Percentiles rank a stretch among this genome's conserved stretches.
Conservation (phyloP, 352 stramenopile species). For the Achlya hypogyna region DNA sequence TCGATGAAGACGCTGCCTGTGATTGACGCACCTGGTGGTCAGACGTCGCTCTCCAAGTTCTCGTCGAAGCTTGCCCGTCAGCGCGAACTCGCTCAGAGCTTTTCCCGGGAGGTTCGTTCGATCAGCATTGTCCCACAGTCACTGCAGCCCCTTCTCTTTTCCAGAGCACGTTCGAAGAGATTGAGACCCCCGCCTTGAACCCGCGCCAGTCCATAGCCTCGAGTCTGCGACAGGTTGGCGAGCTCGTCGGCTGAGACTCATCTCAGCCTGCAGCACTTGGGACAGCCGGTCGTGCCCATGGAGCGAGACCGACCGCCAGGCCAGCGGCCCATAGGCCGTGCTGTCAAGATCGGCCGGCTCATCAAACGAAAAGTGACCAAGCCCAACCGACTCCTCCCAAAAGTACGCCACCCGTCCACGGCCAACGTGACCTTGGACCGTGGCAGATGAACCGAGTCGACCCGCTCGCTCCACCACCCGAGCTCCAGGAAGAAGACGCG, state of each 20-base stretch:
- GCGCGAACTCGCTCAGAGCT: constrained; percentile 1
- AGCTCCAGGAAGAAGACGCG: constrained; percentile 49
- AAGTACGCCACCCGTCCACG: constrained; percentile 45
- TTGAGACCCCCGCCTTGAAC: too few relatives aligned
- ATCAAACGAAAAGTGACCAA: constrained; percentile 54
- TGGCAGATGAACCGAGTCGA: constrained; percentile 27
- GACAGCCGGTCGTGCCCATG: constrained; percentile 4
- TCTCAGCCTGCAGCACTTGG: not conserved
- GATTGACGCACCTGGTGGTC: constrained; percentile 8
- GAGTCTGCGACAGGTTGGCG: not conserved
- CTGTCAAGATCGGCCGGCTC: constrained; percentile 17
- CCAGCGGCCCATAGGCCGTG: constrained; percentile 4
- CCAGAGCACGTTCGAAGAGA: not conserved
- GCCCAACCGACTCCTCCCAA: constrained; percentile 48
- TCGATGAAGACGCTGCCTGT: constrained; percentile 19
- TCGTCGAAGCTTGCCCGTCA: constrained; percentile 15
- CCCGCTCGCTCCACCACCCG: constrained; percentile 37
- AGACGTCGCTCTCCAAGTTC: constrained; percentile 13
- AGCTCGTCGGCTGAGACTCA: not conserved
- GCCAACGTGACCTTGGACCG: not conserved
- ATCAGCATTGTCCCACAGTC: too few relatives aligned
- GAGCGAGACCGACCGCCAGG: constrained; percentile 13
- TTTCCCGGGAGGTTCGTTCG: not conserved
- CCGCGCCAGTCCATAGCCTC: not conserved
- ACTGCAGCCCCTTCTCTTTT: not conserved